phyloP scores from a whole-genome alignment of 306 rosid species.

The Casuarina equisetifolia region DNA sequence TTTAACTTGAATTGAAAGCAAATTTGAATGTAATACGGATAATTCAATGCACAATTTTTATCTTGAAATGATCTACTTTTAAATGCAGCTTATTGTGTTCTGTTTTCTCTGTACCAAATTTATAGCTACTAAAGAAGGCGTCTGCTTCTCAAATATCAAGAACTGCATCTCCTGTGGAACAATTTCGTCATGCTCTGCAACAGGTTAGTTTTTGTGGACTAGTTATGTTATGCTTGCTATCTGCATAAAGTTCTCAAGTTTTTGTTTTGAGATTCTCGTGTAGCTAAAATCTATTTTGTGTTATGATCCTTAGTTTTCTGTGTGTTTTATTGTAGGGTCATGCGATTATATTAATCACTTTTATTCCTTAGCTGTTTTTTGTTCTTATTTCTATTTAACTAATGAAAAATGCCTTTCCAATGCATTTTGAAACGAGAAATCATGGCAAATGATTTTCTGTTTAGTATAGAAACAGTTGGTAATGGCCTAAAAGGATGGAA shows the following conservation, averaged over 20 bases:
- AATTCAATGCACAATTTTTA: slow-evolving; percentile 21
- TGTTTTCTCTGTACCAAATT: slow-evolving; percentile 53
- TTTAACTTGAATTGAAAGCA: slow-evolving; percentile 6
- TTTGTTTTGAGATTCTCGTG: not conserved
- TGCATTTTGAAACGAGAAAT: not conserved
- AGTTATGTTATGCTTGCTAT: not conserved
- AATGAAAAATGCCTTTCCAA: not conserved
- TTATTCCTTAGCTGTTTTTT: slow-evolving; percentile 5
- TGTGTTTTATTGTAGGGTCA: not conserved
- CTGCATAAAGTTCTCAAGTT: slow-evolving; percentile 1
- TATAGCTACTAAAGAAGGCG: slow-evolving; percentile 91
- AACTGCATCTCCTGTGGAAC: slow-evolving; percentile 82
- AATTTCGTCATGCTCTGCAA: slow-evolving; percentile 72
- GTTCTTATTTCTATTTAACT: not conserved
- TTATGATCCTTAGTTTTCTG: not conserved
- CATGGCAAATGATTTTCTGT: slow-evolving; percentile 1
- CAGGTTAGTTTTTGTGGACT: slow-evolving; percentile 60
- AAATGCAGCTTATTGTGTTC: slow-evolving; percentile 71
- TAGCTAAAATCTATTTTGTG: not conserved
- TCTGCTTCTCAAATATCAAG: slow-evolving; percentile 76
- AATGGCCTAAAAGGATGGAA: not conserved
- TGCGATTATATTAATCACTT: slow-evolving; percentile 6
- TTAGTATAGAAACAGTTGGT: slow-evolving; percentile 3
- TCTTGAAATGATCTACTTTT: slow-evolving; percentile 49
- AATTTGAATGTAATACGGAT: slow-evolving; percentile 16